phyloP scores from a whole-genome alignment of 139 green algal genomes.

The Pedinophyceae sp. region DNA sequence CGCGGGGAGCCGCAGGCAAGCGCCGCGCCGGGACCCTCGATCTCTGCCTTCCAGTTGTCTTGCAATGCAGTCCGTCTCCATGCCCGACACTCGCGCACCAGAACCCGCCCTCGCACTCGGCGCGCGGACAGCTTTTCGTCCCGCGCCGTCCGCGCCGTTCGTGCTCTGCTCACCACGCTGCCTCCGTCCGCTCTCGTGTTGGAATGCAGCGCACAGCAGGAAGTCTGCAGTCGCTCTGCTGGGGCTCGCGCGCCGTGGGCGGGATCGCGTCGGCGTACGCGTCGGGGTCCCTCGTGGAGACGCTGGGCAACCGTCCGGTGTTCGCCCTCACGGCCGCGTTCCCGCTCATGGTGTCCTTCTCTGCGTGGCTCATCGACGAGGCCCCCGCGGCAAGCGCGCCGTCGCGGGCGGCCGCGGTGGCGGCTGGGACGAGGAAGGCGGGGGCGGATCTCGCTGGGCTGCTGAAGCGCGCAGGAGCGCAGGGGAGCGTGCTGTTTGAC shows the following conservation, averaged over 20 bases:
- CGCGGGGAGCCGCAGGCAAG: conserved; percentile 26
- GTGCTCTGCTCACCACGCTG: too few relatives aligned
- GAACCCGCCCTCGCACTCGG: too few relatives aligned
- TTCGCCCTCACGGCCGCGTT: conserved; percentile 51
- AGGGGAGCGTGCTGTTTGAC: conserved; percentile 1
- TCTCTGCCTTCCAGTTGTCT: conserved; percentile 1
- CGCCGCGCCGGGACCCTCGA: too few relatives aligned
- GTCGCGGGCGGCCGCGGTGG: too few relatives aligned
- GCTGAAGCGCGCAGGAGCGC: not conserved
- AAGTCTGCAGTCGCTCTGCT: conserved; percentile 83
- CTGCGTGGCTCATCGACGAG: conserved; percentile 38
- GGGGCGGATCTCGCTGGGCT: not conserved
- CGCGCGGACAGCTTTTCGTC: too few relatives aligned
- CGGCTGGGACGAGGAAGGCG: not conserved
- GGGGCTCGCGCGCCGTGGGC: conserved; percentile 60
- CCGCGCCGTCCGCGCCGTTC: too few relatives aligned
- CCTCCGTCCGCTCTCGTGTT: too few relatives aligned
- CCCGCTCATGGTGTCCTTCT: conserved; percentile 41
- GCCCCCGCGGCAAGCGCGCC: not conserved
- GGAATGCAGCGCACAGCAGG: conserved; percentile 60
- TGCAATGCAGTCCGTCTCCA: not conserved
- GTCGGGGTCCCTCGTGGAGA: conserved; percentile 57
- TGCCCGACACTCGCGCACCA: too few relatives aligned
- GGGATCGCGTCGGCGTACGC: conserved; percentile 77
- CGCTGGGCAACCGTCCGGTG: conserved; percentile 31